These are phyloP conservation scores for Mycena filopes DNA, from an alignment of 768 basidiomycete genomes.

Conservation along the genomic window DNA sequence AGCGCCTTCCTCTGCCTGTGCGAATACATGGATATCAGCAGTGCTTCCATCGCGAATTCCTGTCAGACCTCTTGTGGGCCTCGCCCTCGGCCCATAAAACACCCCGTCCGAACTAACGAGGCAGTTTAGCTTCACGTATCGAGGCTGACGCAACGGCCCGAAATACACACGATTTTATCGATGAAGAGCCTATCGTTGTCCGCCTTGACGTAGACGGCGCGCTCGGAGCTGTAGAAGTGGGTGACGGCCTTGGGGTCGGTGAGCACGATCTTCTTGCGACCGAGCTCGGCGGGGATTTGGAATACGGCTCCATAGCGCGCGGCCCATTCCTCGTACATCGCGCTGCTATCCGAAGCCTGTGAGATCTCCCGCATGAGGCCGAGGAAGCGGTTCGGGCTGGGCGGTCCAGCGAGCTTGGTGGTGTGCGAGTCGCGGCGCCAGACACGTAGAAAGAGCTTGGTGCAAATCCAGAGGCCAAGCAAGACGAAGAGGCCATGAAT, in stretches of 20 bases:
- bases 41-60: neutral
- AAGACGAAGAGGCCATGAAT: constrained; percentile 8
- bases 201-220: constrained; percentile 30
- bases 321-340: constrained; percentile 29
- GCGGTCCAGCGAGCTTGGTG: constrained; percentile 25
- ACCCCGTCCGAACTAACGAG: constrained; percentile 24
- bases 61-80: constrained; percentile 35
- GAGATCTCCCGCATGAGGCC: constrained; percentile 18
- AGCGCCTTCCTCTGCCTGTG: constrained; percentile 49
- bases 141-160: neutral
- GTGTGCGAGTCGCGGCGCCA: neutral
- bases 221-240: constrained; percentile 34
- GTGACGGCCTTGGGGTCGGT: constrained; percentile 38
- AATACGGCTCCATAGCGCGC: constrained; percentile 29
- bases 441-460: constrained; percentile 4
- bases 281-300: constrained; percentile 19
- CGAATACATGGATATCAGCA: neutral
- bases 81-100: constrained; percentile 35
- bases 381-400: constrained; percentile 26
- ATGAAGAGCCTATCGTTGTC: constrained; percentile 8
- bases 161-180: constrained; percentile 16
- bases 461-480: constrained; percentile 12
- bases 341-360: constrained; percentile 7
- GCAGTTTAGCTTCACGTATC: neutral
- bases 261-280: constrained; percentile 27